Evolutionary conservation across 495 filamentous ascomycete species (phyloP).

Genomic region (Neurospora tetraspora): DNA sequence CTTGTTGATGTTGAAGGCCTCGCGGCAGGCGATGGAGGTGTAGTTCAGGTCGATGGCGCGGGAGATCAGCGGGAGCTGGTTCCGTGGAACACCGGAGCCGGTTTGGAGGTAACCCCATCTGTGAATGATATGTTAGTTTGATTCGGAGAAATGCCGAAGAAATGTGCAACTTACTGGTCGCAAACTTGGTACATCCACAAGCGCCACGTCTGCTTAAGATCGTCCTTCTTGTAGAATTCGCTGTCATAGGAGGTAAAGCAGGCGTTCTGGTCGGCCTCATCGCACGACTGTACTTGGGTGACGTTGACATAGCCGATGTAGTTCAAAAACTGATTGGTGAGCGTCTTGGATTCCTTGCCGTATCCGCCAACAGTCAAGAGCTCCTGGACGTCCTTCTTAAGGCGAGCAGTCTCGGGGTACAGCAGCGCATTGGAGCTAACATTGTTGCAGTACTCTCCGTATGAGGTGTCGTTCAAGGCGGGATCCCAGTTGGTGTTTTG

Average conservation of each 20-base stretch:
- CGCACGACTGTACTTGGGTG: slow-evolving; percentile 18
- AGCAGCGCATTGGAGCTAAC: slow-evolving; percentile 39
- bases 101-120: slow-evolving; percentile 65
- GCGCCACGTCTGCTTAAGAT: slow-evolving; percentile 39
- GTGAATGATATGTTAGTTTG: slow-evolving; percentile 16
- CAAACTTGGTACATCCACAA: slow-evolving; percentile 51
- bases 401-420: slow-evolving; percentile 32
- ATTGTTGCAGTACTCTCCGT: slow-evolving; percentile 50
- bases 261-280: slow-evolving; percentile 31
- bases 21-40: slow-evolving; percentile 40
- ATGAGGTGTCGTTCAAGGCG: slow-evolving; percentile 38
- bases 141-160: background rate
- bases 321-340: slow-evolving; percentile 52
- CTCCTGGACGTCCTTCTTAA: slow-evolving; percentile 31
- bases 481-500: slow-evolving; percentile 67
- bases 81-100: slow-evolving; percentile 48
- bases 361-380: slow-evolving; percentile 50
- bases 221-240: slow-evolving; percentile 40
- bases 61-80: slow-evolving; percentile 54
- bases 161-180: slow-evolving; percentile 27
- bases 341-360: slow-evolving; percentile 28
- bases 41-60: slow-evolving; percentile 50
- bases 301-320: slow-evolving; percentile 51
- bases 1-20: slow-evolving; percentile 52
- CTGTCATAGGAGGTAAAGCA: slow-evolving; percentile 46